A percentile compares a stretch with the other conserved stretches of the same genome.
Conservation (phyloP, 2,329 filamentous ascomycete genomes). For the Cordyceps tenuipes region DNA sequence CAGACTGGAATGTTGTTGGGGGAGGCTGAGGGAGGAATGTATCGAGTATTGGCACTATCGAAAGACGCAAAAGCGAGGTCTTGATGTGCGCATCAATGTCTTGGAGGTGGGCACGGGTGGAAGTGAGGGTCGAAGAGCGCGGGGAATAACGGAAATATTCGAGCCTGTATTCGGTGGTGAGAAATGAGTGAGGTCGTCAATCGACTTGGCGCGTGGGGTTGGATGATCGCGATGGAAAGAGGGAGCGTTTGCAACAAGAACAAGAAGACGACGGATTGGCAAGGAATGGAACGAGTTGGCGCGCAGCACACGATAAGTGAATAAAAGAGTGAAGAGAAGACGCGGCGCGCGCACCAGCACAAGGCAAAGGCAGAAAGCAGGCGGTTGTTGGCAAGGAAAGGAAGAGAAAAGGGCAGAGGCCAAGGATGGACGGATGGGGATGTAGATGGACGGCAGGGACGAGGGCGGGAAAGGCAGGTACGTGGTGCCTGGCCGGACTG, state of each 20-base stretch:
- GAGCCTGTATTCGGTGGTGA: not conserved
- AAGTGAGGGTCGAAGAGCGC: not conserved
- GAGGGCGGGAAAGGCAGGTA: conserved; percentile 1
- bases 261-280: not conserved
- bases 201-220: not conserved
- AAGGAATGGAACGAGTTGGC: conserved; percentile 10
- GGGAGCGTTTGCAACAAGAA: conserved; percentile 3
- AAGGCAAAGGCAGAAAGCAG: not conserved
- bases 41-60: conserved; percentile 5
- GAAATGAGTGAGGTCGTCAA: not conserved
- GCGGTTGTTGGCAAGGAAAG: not conserved
- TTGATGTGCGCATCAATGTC: conserved; percentile 9
- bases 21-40: conserved; percentile 12
- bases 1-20: conserved; percentile 10
- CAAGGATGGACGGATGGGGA: not conserved
- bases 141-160: not conserved
- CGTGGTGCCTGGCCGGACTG: not conserved
- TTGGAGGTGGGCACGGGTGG: not conserved
- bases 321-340: conserved; percentile 5
- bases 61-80: not conserved
- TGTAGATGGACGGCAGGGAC: conserved; percentile 5
- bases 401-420: not conserved
- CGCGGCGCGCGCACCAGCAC: conserved; percentile 12
- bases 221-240: not conserved
- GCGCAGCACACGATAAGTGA: conserved; percentile 11